A percentile compares a stretch with the other conserved stretches of the same genome.
Conservation (phyloP, 495 filamentous ascomycete species). For the Daldinia loculata region DNA sequence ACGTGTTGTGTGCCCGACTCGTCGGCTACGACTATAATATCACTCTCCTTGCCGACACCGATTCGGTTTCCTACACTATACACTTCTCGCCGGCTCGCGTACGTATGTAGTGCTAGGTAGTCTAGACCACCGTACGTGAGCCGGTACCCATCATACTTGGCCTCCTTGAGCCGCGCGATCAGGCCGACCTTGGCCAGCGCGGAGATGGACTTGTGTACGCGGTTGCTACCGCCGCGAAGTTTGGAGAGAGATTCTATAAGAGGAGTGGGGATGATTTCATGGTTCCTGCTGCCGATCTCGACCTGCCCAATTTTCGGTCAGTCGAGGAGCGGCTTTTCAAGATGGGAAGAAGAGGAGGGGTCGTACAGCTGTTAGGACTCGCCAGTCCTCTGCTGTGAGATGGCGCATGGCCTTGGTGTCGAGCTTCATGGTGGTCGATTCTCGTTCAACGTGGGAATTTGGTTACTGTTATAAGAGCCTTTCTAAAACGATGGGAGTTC, state of each 20-base stretch:
- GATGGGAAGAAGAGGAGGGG: constrained; percentile 35
- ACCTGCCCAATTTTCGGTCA: constrained; percentile 62
- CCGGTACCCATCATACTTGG: constrained; percentile 97
- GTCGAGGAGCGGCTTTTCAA: not conserved
- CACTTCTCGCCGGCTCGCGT: constrained; percentile 76
- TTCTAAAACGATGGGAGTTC: not conserved
- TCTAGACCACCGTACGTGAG: constrained; percentile 97
- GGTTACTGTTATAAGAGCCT: not conserved
- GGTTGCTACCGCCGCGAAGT: constrained; percentile 76
- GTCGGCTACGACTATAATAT: constrained; percentile 91
- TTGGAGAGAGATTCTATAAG: constrained; percentile 85
- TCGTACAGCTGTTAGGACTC: constrained; percentile 88
- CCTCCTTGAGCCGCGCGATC: constrained; percentile 92
- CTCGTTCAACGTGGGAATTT: not conserved
- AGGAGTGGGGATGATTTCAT: constrained; percentile 92
- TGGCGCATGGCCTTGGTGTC: constrained; percentile 92
- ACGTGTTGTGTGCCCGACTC: constrained; percentile 70
- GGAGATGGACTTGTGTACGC: constrained; percentile 88
- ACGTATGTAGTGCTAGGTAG: constrained; percentile 91
- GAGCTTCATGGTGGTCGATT: constrained; percentile 78
- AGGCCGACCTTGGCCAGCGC: constrained; percentile 90
- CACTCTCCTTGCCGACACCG: constrained; percentile 95
- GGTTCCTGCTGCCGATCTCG: constrained; percentile 92
- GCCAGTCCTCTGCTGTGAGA: constrained; percentile 91
- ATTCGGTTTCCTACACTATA: constrained; percentile 96